Base-by-base conservation (phyloP, 2,329 filamentous ascomycete genomes). In the Gaeumannomyces tritici region DNA sequence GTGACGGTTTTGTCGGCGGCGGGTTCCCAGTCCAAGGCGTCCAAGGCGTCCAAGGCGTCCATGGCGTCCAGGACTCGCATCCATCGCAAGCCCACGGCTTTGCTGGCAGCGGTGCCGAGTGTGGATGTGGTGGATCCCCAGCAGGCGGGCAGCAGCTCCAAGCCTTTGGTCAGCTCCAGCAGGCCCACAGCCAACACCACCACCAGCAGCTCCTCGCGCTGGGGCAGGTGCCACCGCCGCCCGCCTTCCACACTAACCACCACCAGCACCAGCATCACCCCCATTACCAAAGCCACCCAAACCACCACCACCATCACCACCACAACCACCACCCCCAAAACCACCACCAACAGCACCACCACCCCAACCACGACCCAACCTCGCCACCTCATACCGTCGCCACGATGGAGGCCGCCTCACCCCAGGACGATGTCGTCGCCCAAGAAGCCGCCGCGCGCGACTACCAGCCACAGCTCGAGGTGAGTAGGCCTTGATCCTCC, bases 401-500 rank as follows among this genome's bases (percentile, higher is more conserved):
- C 47, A n/a, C 62, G 29, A 79, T 79, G 76, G 75, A 77, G 58
- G 69, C 47, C 70, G 59, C 66, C 55, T 66, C 66, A 58, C 58
- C 69, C 18, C 66, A 66, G 56, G 73, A 78, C 66, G 81, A 81
- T 65, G 73, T 85, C 61, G 79, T 77, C 55, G 83, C 83, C 61
- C 84, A 88, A 72, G 83, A 87, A 71, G 82, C 81, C 58, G 80
- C 85, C 33, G 85, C 85, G 12, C 75, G 80, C 62, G 79, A 83
- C 54, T 88, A 85, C 69, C 79, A 82, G 64, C 83, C 84, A 8
- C 74, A 79, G n/a, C 73, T 83, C 55, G 74, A 83, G 75, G 85
- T 86, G 74, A 69, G 78, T 70, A 62, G 27, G 56, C 56, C 24
- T n/a, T 29, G 54, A 33, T 54, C n/a, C n/a, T 56, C 26, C 47